These are phyloP conservation scores for Tolypocladium album DNA, from an alignment of 2,329 filamentous ascomycete genomes.

Conservation along the genomic window DNA sequence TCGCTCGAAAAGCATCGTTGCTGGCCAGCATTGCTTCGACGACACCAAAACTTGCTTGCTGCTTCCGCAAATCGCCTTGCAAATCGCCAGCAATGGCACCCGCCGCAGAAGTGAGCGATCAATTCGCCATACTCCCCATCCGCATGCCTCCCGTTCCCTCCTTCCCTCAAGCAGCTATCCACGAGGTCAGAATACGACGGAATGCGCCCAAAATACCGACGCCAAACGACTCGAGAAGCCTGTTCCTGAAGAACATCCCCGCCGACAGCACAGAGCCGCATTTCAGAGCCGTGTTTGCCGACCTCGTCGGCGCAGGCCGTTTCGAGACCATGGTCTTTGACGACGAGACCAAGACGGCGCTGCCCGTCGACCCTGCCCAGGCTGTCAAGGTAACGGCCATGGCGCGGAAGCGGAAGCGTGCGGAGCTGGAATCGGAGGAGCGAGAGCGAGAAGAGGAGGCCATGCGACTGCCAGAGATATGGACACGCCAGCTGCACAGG, in stretches of 20 bases:
- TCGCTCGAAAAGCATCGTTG: background rate
- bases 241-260: constrained; percentile 88
- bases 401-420: constrained; percentile 29
- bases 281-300: constrained; percentile 63
- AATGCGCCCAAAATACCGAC: constrained; percentile 73
- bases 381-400: constrained; percentile 23
- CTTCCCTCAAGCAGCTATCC: constrained; percentile 51
- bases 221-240: constrained; percentile 60
- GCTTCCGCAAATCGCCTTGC: background rate
- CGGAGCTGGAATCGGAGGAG: constrained; percentile 44
- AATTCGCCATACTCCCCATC: constrained; percentile 61
- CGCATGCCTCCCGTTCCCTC: constrained; percentile 53
- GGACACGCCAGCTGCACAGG: constrained; percentile 58
- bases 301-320: constrained; percentile 63
- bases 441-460: constrained; percentile 44
- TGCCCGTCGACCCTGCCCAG: constrained; percentile 38
- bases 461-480: constrained; percentile 56
- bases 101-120: constrained; percentile 24
- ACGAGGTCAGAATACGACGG: constrained; percentile 79
- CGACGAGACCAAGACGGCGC: constrained; percentile 35
- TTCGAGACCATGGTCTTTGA: constrained; percentile 75
- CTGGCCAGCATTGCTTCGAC: background rate
- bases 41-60: background rate
- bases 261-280: constrained; percentile 71
- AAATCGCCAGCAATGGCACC: constrained; percentile 14